Evolutionary conservation across 2,329 filamentous ascomycete genomes (phyloP), one percentile per base, ranked within the genome.

Genomic region (Blastomyces parvus): DNA sequence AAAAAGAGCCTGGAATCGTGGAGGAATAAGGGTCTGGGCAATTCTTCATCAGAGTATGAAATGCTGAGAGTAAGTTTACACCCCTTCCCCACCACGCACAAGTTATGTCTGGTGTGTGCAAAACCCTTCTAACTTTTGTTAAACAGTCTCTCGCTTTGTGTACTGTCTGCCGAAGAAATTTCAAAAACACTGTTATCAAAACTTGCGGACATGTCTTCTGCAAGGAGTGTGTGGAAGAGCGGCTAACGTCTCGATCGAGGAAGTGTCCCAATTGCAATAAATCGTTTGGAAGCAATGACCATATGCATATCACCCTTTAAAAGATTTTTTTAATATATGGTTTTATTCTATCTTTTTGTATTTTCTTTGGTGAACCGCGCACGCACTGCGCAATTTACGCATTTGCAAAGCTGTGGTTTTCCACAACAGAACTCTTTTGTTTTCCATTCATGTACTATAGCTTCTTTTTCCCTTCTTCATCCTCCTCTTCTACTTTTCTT

Each of bases 171-270:
- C 90, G 91, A 69, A 88, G 86, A 71, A 90, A 93, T 69, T 92
- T 97, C 80, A 97, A 97, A 77, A 91, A 97, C 72, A 96, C 92
- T 0, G 88, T 88, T 11, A 84, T 99, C 74, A 95, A 94, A 78
- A 91, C 90, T 0, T 99, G 94, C 74, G 94, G 94, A 1, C 94
- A 99, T 75, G 85, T 96, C 59, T 96, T 97, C 76, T 99, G 94
- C 82, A 87, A 88, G 72, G 83, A 86, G 58, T 99, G 94, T 73
- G 89, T 97, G 30, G 90, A 96, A 67, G 89, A 95, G 71, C 87
- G 94, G 63, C 86, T 97, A 66, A 86, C 86, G 56, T 96, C 94
- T 71, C 89, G 94, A 44, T 92, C 93, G 78, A 85, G 94, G 68
- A 97, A 97, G 76, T 99, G 94, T 72, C 94, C 94, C 2, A 93